Evolutionary conservation across 2,329 filamentous ascomycete species (phyloP), one percentile per base, ranked within the genome.

Genomic region (Aureobasidium sp.): DNA sequence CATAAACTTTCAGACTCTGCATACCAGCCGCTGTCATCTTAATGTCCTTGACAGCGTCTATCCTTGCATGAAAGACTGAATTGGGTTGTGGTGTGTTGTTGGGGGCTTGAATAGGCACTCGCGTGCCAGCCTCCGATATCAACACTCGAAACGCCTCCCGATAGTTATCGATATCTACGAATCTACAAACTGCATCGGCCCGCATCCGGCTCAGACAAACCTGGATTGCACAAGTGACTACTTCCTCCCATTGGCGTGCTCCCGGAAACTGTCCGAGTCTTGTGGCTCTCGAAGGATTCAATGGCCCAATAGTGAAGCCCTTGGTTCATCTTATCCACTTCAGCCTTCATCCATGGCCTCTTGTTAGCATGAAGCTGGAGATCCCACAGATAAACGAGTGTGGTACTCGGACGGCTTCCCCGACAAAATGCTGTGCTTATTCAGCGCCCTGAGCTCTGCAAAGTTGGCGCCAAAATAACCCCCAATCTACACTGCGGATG

Each of bases 361-460:
- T 10, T 9, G 14, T 48, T 59, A 48, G 55, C 32, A 27, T 36
- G 44, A 59, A 59, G 44, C 42, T 59, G 55, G 55, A 59, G 44
- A 30, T 59, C 44, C 42, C 42, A 49, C 55, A 59, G 16, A 45
- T 41, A 6, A 34, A 48, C 21, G 25, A 44, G 37, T 54, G 21
- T 39, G 39, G 36, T 54, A 36, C 25, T 45, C 53, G 41, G 53
- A 57, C 27, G 27, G 30, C 51, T 57, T 57, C 41, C 53, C 53
- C 53, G 30, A 57, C 39, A 14, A 57, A 30, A 57, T 57, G 53
- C 53, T 57, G 53, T 57, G 53, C 53, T 45, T 45, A 16, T 45
- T 47, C 39, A 57, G 29, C 51, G 51, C 39, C 27, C 37, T 42
- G 51, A 54, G 51, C 51, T 42, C 10, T 21, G 25, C 36, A 54